These are phyloP conservation scores for Colletotrichum ledebouriae DNA, from an alignment of 2,329 filamentous ascomycete genomes.

Conservation along the genomic window DNA sequence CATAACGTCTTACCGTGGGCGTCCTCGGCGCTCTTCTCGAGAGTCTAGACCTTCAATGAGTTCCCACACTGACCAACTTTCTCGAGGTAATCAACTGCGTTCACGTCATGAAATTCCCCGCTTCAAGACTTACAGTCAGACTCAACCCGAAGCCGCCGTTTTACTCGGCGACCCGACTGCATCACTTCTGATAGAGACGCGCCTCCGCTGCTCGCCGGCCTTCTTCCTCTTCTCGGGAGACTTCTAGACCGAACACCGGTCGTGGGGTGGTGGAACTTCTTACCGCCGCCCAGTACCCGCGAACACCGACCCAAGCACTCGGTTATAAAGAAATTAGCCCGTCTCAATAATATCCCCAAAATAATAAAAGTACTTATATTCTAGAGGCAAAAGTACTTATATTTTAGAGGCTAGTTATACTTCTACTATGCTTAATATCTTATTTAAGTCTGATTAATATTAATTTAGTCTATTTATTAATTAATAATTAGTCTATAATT, in stretches of 20 bases:
- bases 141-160: background rate
- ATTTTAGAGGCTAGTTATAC: too few relatives aligned
- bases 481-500: too few relatives aligned
- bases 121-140: slow-evolving; percentile 3
- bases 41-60: slow-evolving; percentile 28
- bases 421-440: too few relatives aligned
- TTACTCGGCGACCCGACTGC: slow-evolving; percentile 1
- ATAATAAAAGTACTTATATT: too few relatives aligned
- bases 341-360: too few relatives aligned
- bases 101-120: slow-evolving; percentile 25
- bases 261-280: slow-evolving; percentile 25
- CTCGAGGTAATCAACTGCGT: slow-evolving; percentile 22
- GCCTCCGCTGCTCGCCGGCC: background rate
- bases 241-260: slow-evolving; percentile 26
- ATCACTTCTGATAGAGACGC: slow-evolving; percentile 9
- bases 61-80: slow-evolving; percentile 39
- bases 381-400: too few relatives aligned
- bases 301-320: background rate
- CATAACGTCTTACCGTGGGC: slow-evolving; percentile 16
- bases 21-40: slow-evolving; percentile 13
- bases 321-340: too few relatives aligned
- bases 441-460: too few relatives aligned
- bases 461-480: too few relatives aligned
- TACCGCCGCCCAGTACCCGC: slow-evolving; percentile 21
- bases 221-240: slow-evolving; percentile 9